Evolutionary conservation across 345 rosid genomes (phyloP).

Genomic region (Linum tenue): DNA sequence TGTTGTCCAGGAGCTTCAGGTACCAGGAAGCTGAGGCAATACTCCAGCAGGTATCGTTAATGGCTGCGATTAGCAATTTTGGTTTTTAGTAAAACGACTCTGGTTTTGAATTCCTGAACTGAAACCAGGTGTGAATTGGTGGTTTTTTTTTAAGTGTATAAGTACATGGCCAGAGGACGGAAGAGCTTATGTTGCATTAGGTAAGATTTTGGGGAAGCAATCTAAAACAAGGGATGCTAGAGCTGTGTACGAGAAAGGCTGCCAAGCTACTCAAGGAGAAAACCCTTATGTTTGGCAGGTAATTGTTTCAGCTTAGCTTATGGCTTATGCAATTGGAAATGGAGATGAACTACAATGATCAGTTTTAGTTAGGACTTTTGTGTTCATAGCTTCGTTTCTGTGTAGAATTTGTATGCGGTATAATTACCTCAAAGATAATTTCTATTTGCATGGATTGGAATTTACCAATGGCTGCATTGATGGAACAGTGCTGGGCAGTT

Average conservation of each 20-base stretch:
- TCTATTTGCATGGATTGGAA: background rate
- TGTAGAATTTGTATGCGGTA: background rate
- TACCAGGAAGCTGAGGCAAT: conserved; percentile 60
- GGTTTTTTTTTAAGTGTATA: conserved; percentile 51
- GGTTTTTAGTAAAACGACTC: background rate
- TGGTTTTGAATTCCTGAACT: background rate
- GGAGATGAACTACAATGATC: background rate
- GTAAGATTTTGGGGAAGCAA: conserved; percentile 74
- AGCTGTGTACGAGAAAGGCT: conserved; percentile 71
- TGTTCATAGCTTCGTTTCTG: background rate
- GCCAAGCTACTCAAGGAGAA: conserved; percentile 95
- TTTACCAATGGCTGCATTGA: conserved; percentile 13
- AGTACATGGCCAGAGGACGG: conserved; percentile 95
- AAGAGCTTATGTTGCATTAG: conserved; percentile 75
- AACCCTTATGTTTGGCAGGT: conserved; percentile 99
- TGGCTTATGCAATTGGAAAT: background rate
- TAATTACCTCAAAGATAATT: too few relatives aligned
- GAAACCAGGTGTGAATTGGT: background rate
- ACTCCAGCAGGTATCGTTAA: conserved; percentile 54
- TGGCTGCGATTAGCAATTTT: background rate
- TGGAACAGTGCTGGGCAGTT: conserved; percentile 94
- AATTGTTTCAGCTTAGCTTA: background rate
- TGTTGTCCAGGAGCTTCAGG: conserved; percentile 41
- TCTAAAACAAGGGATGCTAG: conserved; percentile 53
- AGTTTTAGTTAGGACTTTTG: background rate